Evolutionary conservation across 2,329 filamentous ascomycete species (phyloP).

Genomic region (Epichloe uncinata): DNA sequence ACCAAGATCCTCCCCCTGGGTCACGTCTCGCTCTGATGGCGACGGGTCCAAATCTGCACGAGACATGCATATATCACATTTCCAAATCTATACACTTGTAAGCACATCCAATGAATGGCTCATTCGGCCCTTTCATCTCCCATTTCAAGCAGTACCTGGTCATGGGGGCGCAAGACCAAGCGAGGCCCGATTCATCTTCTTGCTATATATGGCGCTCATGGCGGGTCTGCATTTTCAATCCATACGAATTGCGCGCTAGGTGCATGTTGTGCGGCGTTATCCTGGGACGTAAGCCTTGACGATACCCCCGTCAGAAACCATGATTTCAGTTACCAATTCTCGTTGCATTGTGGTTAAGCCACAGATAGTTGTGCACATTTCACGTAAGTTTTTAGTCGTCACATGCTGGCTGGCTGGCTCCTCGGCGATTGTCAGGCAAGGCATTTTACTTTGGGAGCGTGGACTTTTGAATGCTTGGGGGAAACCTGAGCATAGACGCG

Average conservation of each 20-base stretch:
- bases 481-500: neutral
- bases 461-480: neutral
- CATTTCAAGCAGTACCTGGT: neutral
- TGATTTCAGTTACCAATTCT: neutral
- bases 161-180: neutral
- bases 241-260: neutral
- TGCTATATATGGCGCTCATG: neutral
- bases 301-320: constrained; percentile 3
- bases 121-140: neutral
- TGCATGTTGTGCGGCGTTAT: constrained; percentile 1
- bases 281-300: constrained; percentile 2
- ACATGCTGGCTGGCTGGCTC: neutral
- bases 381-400: constrained; percentile 1
- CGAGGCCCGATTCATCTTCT: neutral
- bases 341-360: neutral
- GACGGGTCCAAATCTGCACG: neutral
- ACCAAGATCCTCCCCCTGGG: constrained; percentile 49
- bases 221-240: neutral
- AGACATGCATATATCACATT: neutral
- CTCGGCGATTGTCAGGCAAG: neutral
- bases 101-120: constrained; percentile 2
- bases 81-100: constrained; percentile 1
- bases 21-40: constrained; percentile 21
- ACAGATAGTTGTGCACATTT: neutral
- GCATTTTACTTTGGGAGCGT: neutral